These are phyloP conservation scores for Nitzschia sp. DNA, from an alignment of 108 stramenopile genomes.

Conservation along the genomic window DNA sequence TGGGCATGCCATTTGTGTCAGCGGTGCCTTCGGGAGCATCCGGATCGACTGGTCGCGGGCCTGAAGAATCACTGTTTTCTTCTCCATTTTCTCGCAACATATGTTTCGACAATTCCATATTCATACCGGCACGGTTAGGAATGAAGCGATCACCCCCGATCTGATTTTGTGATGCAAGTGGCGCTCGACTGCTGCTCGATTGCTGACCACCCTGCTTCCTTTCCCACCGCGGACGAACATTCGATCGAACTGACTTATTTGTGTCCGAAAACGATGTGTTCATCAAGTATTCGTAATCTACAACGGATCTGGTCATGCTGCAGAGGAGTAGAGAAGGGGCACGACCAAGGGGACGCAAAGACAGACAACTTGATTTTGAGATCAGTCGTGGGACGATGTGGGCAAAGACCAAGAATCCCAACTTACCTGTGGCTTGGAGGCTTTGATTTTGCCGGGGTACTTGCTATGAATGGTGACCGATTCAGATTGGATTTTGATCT, in stretches of 20 bases:
- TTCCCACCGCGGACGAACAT: conserved; percentile 85
- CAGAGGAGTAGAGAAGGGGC: not conserved
- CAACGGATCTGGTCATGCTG: conserved; percentile 78
- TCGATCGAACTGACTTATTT: conserved; percentile 71
- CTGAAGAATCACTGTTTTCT: conserved; percentile 51
- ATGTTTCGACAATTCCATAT: conserved; percentile 71
- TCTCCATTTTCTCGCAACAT: conserved; percentile 48
- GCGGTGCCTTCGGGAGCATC: conserved; percentile 64
- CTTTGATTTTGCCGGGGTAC: not conserved
- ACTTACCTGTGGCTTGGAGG: not conserved
- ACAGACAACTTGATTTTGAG: not conserved
- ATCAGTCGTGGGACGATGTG: not conserved
- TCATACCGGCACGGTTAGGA: conserved; percentile 71
- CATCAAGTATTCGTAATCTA: conserved; percentile 83
- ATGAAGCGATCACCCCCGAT: conserved; percentile 64
- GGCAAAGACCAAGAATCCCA: no score
- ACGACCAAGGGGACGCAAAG: not conserved
- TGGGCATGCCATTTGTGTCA: conserved; percentile 12
- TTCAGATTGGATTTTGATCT: no score
- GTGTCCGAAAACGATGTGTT: conserved; percentile 85
- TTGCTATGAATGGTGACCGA: not conserved
- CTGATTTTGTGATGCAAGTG: conserved; percentile 22
- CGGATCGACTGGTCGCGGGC: not conserved
- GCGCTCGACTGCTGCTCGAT: conserved; percentile 11
- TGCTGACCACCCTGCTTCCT: conserved; percentile 53